phyloP scores from a whole-genome alignment of 495 filamentous ascomycete genomes.

The Extremus antarcticus region DNA sequence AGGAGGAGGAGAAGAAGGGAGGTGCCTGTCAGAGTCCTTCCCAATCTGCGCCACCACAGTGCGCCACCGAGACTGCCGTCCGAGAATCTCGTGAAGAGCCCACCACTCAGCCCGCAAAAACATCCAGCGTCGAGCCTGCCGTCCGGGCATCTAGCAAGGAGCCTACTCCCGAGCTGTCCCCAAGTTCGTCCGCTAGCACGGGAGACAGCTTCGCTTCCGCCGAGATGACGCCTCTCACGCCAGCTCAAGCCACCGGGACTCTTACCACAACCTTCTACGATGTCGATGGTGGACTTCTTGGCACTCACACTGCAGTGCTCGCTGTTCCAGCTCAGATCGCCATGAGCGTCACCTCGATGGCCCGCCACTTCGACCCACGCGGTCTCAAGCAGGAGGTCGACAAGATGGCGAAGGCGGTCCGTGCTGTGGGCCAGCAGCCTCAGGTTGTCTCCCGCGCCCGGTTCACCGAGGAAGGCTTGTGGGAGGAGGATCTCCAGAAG shows the following conservation, averaged over 20 bases:
- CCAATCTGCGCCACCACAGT: too few species aligned
- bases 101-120: background rate
- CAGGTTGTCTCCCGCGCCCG: too few species aligned
- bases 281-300: background rate
- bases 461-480: too few species aligned
- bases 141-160: too few species aligned
- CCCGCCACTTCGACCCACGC: slow-evolving; percentile 1
- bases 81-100: too few species aligned
- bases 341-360: background rate
- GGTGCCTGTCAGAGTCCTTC: too few species aligned
- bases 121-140: too few species aligned
- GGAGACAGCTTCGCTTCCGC: background rate
- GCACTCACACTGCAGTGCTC: background rate
- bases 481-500: too few species aligned
- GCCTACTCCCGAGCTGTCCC: too few species aligned
- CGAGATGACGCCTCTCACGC: background rate
- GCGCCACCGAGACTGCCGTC: too few species aligned
- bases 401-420: background rate
- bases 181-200: too few species aligned
- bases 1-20: too few species aligned
- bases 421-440: background rate
- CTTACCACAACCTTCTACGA: background rate
- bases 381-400: background rate
- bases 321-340: background rate
- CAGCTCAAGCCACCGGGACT: background rate